phyloP scores from a whole-genome alignment of 164 flowering plant genomes.

The Magnolia sinica region DNA sequence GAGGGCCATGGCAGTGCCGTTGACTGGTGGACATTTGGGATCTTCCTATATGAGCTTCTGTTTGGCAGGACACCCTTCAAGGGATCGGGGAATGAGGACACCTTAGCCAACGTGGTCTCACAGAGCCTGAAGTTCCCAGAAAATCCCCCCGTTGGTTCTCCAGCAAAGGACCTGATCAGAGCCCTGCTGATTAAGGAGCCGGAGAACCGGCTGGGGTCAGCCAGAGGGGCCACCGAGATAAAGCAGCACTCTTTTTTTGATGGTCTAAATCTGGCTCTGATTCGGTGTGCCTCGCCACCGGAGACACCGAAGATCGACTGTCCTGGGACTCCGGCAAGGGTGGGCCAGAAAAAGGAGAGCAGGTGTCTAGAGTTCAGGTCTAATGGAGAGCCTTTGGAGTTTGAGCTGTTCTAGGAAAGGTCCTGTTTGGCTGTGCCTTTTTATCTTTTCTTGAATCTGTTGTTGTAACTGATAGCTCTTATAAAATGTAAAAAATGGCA shows the following conservation, averaged over 20 bases:
- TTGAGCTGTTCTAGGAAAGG: slow-evolving; percentile 54
- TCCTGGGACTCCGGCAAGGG: slow-evolving; percentile 16
- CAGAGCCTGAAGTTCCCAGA: slow-evolving; percentile 63
- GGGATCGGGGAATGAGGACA: slow-evolving; percentile 67
- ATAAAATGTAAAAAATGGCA: too few species aligned
- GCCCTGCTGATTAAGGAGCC: slow-evolving; percentile 69
- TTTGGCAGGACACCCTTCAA: slow-evolving; percentile 84
- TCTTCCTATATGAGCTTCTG: slow-evolving; percentile 74
- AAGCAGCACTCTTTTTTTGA: slow-evolving; percentile 78
- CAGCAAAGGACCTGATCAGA: slow-evolving; percentile 68
- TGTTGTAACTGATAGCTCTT: not conserved
- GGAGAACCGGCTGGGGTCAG: slow-evolving; percentile 63
- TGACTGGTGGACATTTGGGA: slow-evolving; percentile 94
- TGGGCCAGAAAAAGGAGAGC: slow-evolving; percentile 26
- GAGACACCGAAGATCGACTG: slow-evolving; percentile 51
- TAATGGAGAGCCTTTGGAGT: slow-evolving; percentile 36
- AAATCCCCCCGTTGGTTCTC: slow-evolving; percentile 48
- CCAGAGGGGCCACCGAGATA: slow-evolving; percentile 80
- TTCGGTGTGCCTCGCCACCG: slow-evolving; percentile 73
- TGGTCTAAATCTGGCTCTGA: slow-evolving; percentile 82
- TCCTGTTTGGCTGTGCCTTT: not conserved
- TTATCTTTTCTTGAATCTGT: not conserved
- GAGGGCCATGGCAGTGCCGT: slow-evolving; percentile 91
- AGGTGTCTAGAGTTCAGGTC: slow-evolving; percentile 18
- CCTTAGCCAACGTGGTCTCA: slow-evolving; percentile 65